These are phyloP conservation scores for Gynochthodes officinalis DNA, from an alignment of 257 asterid genomes.

Conservation along the genomic window DNA sequence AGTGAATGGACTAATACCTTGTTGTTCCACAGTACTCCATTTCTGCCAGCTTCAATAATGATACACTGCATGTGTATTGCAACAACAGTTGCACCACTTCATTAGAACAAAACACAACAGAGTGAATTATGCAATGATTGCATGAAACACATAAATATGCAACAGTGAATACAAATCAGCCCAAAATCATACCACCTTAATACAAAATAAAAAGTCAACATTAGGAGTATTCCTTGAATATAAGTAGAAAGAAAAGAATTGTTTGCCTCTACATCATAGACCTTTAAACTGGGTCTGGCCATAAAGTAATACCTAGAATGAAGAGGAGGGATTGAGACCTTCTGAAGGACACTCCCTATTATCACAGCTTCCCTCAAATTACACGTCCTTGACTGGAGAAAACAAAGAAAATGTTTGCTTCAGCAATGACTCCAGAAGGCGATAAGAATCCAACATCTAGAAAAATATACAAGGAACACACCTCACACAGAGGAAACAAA, in stretches of 20 bases:
- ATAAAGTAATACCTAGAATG: conserved; percentile 67
- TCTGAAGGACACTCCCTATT: conserved; percentile 79
- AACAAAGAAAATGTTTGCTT: conserved; percentile 6
- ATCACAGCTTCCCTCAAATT: conserved; percentile 84
- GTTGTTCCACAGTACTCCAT: conserved; percentile 95
- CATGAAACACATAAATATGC: neutral
- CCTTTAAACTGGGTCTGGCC: neutral
- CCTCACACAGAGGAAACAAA: conserved; percentile 83
- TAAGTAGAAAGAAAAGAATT: neutral
- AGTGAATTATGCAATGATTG: neutral
- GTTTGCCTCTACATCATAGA: neutral
- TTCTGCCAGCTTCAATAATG: conserved; percentile 81
- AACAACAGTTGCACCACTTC: neutral
- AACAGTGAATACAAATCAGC: neutral
- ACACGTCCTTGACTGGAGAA: conserved; percentile 75
- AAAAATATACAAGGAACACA: conserved; percentile 15
- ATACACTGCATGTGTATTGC: conserved; percentile 50
- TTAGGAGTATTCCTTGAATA: neutral
- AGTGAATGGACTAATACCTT: conserved; percentile 43
- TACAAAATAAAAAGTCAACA: neutral
- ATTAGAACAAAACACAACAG: neutral
- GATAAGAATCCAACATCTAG: neutral
- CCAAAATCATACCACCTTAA: neutral
- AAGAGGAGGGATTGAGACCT: conserved; percentile 83
- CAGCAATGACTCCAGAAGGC: neutral